Conservation (phyloP, 768 basidiomycete genomes). For the Stropharia rugosoannulata region DNA sequence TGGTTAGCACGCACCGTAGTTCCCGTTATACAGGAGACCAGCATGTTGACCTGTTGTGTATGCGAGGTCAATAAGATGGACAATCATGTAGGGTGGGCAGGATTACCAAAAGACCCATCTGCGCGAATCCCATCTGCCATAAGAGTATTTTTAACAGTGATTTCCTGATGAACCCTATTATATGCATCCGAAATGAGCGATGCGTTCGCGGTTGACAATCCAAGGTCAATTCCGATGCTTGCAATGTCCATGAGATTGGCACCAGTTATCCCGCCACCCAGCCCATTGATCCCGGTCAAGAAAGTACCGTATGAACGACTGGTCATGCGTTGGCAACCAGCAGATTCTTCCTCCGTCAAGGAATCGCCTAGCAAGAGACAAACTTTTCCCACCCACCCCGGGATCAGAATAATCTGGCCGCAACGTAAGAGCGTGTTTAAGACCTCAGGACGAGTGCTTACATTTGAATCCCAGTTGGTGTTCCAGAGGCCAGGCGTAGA, state of each 20-base stretch:
- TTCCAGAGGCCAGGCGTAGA: constrained; percentile 52
- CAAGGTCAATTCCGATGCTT: constrained; percentile 54
- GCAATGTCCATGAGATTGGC: constrained; percentile 65
- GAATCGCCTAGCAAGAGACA: constrained; percentile 51
- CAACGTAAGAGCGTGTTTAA: too few relatives aligned
- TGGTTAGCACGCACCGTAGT: constrained; percentile 47
- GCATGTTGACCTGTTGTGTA: constrained; percentile 44
- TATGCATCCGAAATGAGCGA: constrained; percentile 48
- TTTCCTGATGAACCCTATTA: constrained; percentile 45
- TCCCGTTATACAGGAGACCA: constrained; percentile 66
- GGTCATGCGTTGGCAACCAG: constrained; percentile 47
- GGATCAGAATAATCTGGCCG: constrained; percentile 54
- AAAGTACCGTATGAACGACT: constrained; percentile 48
- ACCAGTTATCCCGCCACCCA: constrained; percentile 50
- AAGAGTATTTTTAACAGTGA: constrained; percentile 41
- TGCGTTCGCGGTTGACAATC: constrained; percentile 34
- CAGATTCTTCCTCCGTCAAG: constrained; percentile 36
- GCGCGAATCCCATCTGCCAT: constrained; percentile 58
- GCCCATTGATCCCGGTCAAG: constrained; percentile 36
- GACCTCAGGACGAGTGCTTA: constrained; percentile 19
- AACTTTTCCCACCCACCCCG: constrained; percentile 48
- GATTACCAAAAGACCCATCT: constrained; percentile 45
- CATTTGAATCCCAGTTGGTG: constrained; percentile 61
- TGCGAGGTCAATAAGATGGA: neutral
- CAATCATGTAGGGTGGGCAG: neutral